Percentiles rank a stretch among this genome's conserved stretches.
Evolutionary conservation across 129 eudicot genomes (phyloP).

Genomic region (Tagetes erecta): DNA sequence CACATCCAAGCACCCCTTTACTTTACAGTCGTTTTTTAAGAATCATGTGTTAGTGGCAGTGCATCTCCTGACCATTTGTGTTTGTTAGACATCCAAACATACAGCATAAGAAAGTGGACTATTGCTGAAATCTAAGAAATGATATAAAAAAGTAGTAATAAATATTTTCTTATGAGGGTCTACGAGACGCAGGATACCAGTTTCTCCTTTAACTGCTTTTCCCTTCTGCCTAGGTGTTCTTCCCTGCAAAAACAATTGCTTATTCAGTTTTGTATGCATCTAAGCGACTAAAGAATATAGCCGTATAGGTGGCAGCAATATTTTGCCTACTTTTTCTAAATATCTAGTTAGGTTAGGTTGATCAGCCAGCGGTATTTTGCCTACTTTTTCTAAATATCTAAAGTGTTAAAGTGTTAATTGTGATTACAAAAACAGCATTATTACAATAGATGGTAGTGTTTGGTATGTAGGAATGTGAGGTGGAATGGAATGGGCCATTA

Average conservation of each 20-base stretch:
- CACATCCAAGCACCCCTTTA: not conserved
- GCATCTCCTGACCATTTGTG: not conserved
- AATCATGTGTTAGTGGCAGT: not conserved
- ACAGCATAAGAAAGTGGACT: not conserved
- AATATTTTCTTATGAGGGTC: not conserved
- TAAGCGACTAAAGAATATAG: not conserved
- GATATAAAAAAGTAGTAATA: not conserved
- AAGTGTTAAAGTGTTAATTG: not conserved
- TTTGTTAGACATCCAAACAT: not conserved
- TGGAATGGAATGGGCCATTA: no score
- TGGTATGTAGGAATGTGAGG: no score
- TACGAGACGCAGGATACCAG: constrained; percentile 41
- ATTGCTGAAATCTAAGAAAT: not conserved
- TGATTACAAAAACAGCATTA: constrained; percentile 2
- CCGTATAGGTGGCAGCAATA: no score
- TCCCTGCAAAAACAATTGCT: constrained; percentile 39
- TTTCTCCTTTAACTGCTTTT: constrained; percentile 39
- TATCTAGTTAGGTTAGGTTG: not conserved
- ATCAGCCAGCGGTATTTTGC: not conserved
- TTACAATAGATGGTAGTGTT: not conserved
- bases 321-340: not conserved
- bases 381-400: not conserved
- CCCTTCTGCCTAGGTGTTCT: constrained; percentile 35
- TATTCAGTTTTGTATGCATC: constrained; percentile 7
- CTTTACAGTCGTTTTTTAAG: not conserved